phyloP scores from a whole-genome alignment of 805 yeast genomes.

The Maudiozyma saulgeensis region DNA sequence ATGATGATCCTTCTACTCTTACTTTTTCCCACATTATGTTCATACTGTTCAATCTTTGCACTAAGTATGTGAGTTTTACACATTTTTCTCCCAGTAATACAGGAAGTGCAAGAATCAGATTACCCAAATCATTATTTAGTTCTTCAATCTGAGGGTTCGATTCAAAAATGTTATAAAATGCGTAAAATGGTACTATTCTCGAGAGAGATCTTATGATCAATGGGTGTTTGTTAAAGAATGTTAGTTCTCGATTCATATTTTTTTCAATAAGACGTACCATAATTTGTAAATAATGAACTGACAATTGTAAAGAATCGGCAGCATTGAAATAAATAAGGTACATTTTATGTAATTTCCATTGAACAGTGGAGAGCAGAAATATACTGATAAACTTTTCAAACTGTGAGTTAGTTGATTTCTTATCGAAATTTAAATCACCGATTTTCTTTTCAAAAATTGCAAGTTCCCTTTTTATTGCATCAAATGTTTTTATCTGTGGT shows the following conservation, averaged over 20 bases:
- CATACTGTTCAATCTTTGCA: constrained; percentile 15
- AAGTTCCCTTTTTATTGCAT: constrained; percentile 19
- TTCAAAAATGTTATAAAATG: constrained; percentile 19
- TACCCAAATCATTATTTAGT: constrained; percentile 16
- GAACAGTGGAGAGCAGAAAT: constrained; percentile 12
- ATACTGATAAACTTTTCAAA: constrained; percentile 19
- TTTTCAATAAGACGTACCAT: constrained; percentile 15
- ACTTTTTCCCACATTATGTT: constrained; percentile 18
- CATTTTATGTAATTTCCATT: constrained; percentile 24
- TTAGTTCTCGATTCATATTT: constrained; percentile 10
- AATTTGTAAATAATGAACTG: constrained; percentile 12
- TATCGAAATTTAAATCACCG: constrained; percentile 1
- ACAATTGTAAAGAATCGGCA: constrained; percentile 11
- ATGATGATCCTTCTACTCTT: constrained; percentile 12
- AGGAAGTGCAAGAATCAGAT: constrained; percentile 13
- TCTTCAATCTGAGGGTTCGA: constrained; percentile 9
- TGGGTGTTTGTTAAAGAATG: constrained; percentile 19
- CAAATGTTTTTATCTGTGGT: constrained; percentile 24
- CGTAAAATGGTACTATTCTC: constrained; percentile 18
- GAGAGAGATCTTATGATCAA: constrained; percentile 14
- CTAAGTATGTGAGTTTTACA: constrained; percentile 6
- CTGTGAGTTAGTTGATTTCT: constrained; percentile 10
- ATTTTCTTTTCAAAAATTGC: constrained; percentile 13
- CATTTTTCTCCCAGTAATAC: constrained; percentile 9
- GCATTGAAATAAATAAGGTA: constrained; percentile 17